Conservation (phyloP, 805 yeast species). For the Teunomyces gatunensis region DNA sequence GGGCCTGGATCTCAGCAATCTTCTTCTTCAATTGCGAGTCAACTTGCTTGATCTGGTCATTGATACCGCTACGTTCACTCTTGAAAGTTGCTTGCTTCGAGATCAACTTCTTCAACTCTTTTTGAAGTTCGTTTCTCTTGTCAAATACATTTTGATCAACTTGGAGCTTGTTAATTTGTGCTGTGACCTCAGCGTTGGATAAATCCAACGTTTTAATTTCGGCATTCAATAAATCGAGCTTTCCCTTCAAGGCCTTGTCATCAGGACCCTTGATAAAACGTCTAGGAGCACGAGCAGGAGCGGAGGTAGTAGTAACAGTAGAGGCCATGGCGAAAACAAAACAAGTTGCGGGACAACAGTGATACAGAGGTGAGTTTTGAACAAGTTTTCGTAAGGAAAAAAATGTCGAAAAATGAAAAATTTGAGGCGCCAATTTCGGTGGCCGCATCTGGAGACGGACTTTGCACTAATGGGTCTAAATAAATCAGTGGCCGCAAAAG, state of each 20-base stretch:
- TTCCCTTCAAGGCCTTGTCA: slow-evolving; percentile 57
- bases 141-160: slow-evolving; percentile 30
- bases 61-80: slow-evolving; percentile 47
- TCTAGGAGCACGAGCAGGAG: slow-evolving; percentile 22
- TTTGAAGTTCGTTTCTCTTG: slow-evolving; percentile 33
- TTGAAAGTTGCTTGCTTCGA: slow-evolving; percentile 49
- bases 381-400: slow-evolving; percentile 4
- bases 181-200: slow-evolving; percentile 49
- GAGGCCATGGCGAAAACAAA: slow-evolving; percentile 1
- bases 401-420: slow-evolving; percentile 8
- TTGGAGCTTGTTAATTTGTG: slow-evolving; percentile 47
- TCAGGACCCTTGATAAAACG: slow-evolving; percentile 75
- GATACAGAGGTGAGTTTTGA: neutral
- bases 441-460: neutral
- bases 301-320: slow-evolving; percentile 11
- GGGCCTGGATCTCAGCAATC: slow-evolving; percentile 68
- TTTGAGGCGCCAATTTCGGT: slow-evolving; percentile 1
- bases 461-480: neutral
- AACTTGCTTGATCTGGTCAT: slow-evolving; percentile 67
- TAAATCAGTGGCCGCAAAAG: too few relatives aligned
- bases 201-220: slow-evolving; percentile 64
- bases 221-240: slow-evolving; percentile 51
- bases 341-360: neutral
- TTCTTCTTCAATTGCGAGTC: slow-evolving; percentile 74
- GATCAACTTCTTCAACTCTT: slow-evolving; percentile 40